These are phyloP conservation scores for Paraurostyla sp. DNA, from an alignment of 73 alveolate genomes.

Conservation along the genomic window DNA sequence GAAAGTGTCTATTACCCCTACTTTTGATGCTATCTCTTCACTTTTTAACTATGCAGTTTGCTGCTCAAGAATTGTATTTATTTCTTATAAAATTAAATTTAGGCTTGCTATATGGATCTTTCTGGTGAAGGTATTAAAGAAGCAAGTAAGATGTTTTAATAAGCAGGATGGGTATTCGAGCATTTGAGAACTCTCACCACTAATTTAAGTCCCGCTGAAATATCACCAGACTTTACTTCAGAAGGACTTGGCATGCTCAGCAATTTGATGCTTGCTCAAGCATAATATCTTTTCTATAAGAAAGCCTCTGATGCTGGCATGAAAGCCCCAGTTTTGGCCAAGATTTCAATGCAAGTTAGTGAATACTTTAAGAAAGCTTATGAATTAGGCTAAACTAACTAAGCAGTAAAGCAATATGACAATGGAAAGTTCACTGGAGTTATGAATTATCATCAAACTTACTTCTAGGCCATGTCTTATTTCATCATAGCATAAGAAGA, in stretches of 20 bases:
- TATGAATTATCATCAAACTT: constrained; percentile 12
- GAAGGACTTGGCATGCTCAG: constrained; percentile 54
- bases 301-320: constrained; percentile 30
- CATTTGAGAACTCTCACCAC: neutral
- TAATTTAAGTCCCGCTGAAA: neutral
- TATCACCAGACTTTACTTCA: constrained; percentile 30
- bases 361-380: constrained; percentile 49
- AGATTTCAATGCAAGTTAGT: constrained; percentile 46
- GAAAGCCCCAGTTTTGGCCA: constrained; percentile 38
- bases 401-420: neutral
- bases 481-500: constrained; percentile 22
- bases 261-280: constrained; percentile 66
- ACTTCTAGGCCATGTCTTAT: constrained; percentile 61
- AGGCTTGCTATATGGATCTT: constrained; percentile 66
- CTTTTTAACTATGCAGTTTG: constrained; percentile 52
- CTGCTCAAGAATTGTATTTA: constrained; percentile 41
- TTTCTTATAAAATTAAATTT: neutral
- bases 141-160: constrained; percentile 48
- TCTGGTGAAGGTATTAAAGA: constrained; percentile 68
- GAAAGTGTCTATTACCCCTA: neutral
- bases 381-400: constrained; percentile 19
- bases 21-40: constrained; percentile 28
- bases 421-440: constrained; percentile 41
- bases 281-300: constrained; percentile 65
- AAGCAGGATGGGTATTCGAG: constrained; percentile 57